A percentile compares a stretch with the other conserved stretches of the same genome.
Conservation (phyloP, 2,329 filamentous ascomycete species). For the Lasiodiplodia theobromae region DNA sequence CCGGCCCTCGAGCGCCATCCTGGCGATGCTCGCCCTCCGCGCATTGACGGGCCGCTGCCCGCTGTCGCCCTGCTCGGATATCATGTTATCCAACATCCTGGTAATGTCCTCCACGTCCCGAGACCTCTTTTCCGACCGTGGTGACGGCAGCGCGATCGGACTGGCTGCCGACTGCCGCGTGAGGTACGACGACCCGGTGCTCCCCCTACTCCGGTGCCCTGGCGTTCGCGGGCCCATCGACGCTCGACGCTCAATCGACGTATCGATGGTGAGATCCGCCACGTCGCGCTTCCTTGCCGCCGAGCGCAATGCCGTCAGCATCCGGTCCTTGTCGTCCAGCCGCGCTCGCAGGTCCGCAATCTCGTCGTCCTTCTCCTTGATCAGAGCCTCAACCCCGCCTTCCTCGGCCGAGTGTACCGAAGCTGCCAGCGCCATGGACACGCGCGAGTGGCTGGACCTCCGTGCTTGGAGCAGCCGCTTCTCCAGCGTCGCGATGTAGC, state of each 20-base stretch:
- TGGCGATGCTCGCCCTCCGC: conserved; percentile 55
- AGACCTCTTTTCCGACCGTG: conserved; percentile 58
- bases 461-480: conserved; percentile 90
- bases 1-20: conserved; percentile 21
- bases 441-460: conserved; percentile 85
- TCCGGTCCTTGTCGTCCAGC: conserved; percentile 92
- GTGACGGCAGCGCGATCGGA: conserved; percentile 35
- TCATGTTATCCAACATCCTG: conserved; percentile 94
- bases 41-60: conserved; percentile 70
- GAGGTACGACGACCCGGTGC: conserved; percentile 37
- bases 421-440: conserved; percentile 77
- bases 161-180: conserved; percentile 24
- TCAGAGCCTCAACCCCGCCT: conserved; percentile 72
- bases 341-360: conserved; percentile 89
- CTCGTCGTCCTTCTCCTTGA: conserved; percentile 91
- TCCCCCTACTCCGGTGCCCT: conserved; percentile 44
- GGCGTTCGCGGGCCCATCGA: conserved; percentile 39
- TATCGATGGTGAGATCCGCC: conserved; percentile 64
- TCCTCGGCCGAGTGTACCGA: conserved; percentile 73
- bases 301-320: conserved; percentile 85
- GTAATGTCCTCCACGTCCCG: conserved; percentile 92
- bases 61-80: conserved; percentile 81
- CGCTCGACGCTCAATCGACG: conserved; percentile 28
- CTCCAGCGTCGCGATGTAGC: conserved; percentile 93
- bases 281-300: conserved; percentile 86